Base-by-base conservation (phyloP, 1,139 yeast genomes). In the Debaryomyces udenii region DNA sequence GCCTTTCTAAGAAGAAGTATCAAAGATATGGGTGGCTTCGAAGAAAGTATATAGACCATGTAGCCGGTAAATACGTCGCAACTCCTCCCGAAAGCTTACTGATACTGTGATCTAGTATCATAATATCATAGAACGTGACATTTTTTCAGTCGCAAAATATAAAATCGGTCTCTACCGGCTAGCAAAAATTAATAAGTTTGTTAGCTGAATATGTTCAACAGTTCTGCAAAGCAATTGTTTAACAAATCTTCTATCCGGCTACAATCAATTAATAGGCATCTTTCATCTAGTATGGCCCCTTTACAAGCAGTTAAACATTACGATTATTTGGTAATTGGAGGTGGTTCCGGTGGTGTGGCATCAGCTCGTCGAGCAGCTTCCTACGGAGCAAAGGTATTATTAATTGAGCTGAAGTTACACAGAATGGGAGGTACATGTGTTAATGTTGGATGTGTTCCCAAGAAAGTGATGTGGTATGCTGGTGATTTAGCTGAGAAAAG, bases 271-370 rank as follows among this genome's bases (percentile, higher is more conserved):
- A 47, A 52, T 38, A 55, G 66, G 50, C 72, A 67, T 46, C 54
- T 68, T 38, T 52, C 56, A 17, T 45, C 49, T 15, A 45, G 62
- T 24, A 80, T 81, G 86, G 81, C 84, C 31, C 82, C 84, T 31
- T 59, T 74, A 28, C 55, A 55, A 24, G 44, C 59, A 9, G 41
- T 55, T 20, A 76, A 75, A 38, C 93, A 88, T 59, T 93, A 83
- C 72, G 90, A 91, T 56, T 93, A 88, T 61, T 74, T 93, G 42
- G 99, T 93, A 46, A 93, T 93, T 54, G 99, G 99, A 37, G 99
- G 99, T 47, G 99, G 99, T n/a, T 89, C 97, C 30, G 99, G 98
- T 39, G 99, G 99, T 52, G 97, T 93, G 36, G 97, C 99, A 14
- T 85, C 96, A 17, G 96, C 97, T 15, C 83, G 99, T 63, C 81